Percentiles rank a stretch among this genome's conserved stretches.
These are phyloP conservation scores for Fraxinus excelsior DNA, from an alignment of 257 asterid genomes.

Conservation along the genomic window DNA sequence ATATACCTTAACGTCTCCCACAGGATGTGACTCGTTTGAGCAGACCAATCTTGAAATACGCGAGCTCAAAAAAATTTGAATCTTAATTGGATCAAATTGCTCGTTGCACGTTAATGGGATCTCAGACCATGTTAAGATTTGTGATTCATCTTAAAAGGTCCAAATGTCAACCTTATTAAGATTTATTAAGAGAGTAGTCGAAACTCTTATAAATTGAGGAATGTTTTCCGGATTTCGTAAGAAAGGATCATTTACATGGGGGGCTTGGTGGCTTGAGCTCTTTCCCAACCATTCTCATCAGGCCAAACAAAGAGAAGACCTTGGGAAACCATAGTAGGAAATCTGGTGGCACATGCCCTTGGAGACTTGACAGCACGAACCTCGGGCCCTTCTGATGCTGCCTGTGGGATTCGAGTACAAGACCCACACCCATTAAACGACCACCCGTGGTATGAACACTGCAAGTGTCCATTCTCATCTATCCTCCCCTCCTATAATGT, in stretches of 20 bases:
- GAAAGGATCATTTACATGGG: slow-evolving; percentile 53
- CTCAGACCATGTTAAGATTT: no score
- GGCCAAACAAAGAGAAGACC: slow-evolving; percentile 99
- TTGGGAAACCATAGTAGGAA: slow-evolving; percentile 93
- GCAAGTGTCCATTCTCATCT: slow-evolving; percentile 96
- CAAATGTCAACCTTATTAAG: no score
- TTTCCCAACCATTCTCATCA: slow-evolving; percentile 91
- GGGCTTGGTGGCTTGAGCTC: slow-evolving; percentile 76
- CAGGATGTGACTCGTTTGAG: no score
- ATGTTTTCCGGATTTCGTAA: no score
- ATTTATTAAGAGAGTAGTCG: no score
- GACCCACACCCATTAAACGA: slow-evolving; percentile 95
- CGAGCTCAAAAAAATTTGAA: no score
- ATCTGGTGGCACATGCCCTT: slow-evolving; percentile 83
- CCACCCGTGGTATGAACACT: slow-evolving; percentile 99
- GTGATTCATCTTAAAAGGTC: no score
- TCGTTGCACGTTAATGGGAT: no score
- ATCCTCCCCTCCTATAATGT: slow-evolving; percentile 85
- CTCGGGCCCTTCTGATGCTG: slow-evolving; percentile 89
- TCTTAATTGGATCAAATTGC: no score
- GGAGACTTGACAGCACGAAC: slow-evolving; percentile 81
- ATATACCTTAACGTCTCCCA: no score
- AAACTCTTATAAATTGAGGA: no score
- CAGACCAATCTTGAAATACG: no score
- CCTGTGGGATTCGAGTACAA: slow-evolving; percentile 90